Conservation (phyloP, 2,329 filamentous ascomycete genomes). For the Aspergillus chevalieri region DNA sequence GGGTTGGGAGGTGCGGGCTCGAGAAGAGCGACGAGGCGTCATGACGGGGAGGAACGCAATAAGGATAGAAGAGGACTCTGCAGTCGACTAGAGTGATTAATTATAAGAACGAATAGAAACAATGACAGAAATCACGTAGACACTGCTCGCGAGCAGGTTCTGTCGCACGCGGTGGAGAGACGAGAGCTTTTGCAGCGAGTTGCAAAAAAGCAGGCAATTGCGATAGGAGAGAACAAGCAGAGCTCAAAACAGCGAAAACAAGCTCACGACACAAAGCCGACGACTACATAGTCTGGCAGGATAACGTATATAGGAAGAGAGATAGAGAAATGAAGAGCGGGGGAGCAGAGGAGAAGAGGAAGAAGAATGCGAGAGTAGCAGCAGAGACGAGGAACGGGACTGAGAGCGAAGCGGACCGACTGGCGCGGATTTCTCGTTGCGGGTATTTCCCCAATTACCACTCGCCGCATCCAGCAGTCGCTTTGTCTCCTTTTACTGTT, state of each 20-base stretch:
- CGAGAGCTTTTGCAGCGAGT: constrained; percentile 15
- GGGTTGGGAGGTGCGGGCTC: constrained; percentile 73
- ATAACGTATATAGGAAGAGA: constrained; percentile 30
- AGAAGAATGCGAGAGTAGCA: constrained; percentile 22
- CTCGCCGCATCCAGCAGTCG: not conserved
- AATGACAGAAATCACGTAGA: constrained; percentile 5
- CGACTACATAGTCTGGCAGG: constrained; percentile 36
- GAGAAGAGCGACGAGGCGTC: constrained; percentile 82
- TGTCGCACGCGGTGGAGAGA: constrained; percentile 18
- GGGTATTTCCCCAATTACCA: not conserved
- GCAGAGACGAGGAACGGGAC: constrained; percentile 20
- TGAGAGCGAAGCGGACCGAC: constrained; percentile 5
- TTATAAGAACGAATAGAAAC: constrained; percentile 5
- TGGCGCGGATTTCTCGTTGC: constrained; percentile 2
- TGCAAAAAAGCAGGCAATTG: constrained; percentile 8
- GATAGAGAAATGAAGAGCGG: constrained; percentile 26
- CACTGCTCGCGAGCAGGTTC: constrained; percentile 15
- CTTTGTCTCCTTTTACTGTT: not conserved
- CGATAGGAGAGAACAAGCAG: constrained; percentile 9
- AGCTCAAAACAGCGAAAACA: constrained; percentile 21
- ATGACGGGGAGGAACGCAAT: constrained; percentile 32
- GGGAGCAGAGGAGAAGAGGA: constrained; percentile 27
- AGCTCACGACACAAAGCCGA: constrained; percentile 27
- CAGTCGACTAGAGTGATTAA: constrained; percentile 1
- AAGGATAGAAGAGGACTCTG: constrained; percentile 8